Evolutionary conservation across 208 protist genomes (phyloP), one percentile per base, ranked within the genome.

Genomic region (Trypanosoma avium): DNA sequence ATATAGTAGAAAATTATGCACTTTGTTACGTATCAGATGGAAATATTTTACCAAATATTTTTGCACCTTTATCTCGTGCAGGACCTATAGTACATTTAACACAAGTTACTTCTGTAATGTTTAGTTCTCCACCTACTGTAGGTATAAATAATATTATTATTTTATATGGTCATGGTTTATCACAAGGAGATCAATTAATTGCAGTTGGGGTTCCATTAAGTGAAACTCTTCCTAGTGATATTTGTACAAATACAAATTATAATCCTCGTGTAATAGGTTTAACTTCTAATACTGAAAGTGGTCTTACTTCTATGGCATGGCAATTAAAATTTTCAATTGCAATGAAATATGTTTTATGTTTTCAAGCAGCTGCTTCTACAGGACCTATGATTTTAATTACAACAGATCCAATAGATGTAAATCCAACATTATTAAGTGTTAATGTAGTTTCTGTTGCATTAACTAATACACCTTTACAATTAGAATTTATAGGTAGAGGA

Each of bases 341-440:
- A 1, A 75, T 75, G 9, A 17, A 50, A n/a, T 96, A 93, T 63
- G 85, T 92, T 32, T 63, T 92, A 21, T 93, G 90, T 73, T 92
- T 88, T 75, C 57, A 69, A 45, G 53, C 84, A 2, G 61, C 75
- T 38, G 57, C 57, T n/a, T 73, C 61, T 4, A 30, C 47, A 5
- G 54, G 40, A 21, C 47, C 43, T 12, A 64, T 63, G 19, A 47
- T 69, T 33, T 77, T 82, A 19, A 74, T 89, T 62, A 83, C 85
- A 17, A 10, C 45, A 21, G 73, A 62, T 10, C 52, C 78, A 35
- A 90, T 95, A 58, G 46, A 79, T 0, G 89, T 95, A 6, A 59
- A 64, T 38, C 81, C 81, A 4, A 77, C 47, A 22, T 61, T 84
- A 54, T 22, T 82, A 13, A 65, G 62, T 42, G 80, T 90, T 66